Evolutionary conservation across 139 green algal genomes (phyloP).

Genomic region (Picochlorum costavermella): DNA sequence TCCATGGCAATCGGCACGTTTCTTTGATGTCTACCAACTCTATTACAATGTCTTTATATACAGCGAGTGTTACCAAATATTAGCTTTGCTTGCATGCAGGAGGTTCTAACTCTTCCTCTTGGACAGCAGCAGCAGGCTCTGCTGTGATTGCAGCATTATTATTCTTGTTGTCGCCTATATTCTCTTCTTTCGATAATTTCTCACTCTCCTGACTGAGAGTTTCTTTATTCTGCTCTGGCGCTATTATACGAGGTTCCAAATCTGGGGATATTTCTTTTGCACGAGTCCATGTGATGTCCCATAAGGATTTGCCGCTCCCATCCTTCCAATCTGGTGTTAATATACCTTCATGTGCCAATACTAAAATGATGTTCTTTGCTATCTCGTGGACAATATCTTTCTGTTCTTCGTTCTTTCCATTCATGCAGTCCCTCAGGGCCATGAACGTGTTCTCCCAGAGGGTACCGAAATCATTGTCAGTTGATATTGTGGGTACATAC

Average conservation of each 20-base stretch:
- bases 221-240: not conserved
- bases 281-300: slow-evolving; percentile 66
- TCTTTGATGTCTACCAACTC: no score
- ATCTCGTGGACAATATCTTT: slow-evolving; percentile 80
- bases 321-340: slow-evolving; percentile 41
- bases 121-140: not conserved
- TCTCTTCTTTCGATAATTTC: no score
- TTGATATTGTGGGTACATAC: slow-evolving; percentile 26
- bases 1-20: no score
- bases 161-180: not conserved
- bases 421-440: slow-evolving; percentile 40
- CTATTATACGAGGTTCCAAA: slow-evolving; percentile 17
- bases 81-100: slow-evolving; percentile 4
- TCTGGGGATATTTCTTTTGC: slow-evolving; percentile 40
- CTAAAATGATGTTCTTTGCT: slow-evolving; percentile 93
- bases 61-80: not conserved
- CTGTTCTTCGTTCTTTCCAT: slow-evolving; percentile 50
- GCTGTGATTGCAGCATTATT: not conserved
- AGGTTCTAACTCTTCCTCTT: not conserved
- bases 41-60: not conserved
- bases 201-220: no score
- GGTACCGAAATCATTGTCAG: slow-evolving; percentile 34
- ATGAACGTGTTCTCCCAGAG: slow-evolving; percentile 45
- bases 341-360: slow-evolving; percentile 66
- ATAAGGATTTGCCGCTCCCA: slow-evolving; percentile 37